phyloP scores from a whole-genome alignment of 2,329 filamentous ascomycete genomes.

The Delphinella strobiligena region DNA sequence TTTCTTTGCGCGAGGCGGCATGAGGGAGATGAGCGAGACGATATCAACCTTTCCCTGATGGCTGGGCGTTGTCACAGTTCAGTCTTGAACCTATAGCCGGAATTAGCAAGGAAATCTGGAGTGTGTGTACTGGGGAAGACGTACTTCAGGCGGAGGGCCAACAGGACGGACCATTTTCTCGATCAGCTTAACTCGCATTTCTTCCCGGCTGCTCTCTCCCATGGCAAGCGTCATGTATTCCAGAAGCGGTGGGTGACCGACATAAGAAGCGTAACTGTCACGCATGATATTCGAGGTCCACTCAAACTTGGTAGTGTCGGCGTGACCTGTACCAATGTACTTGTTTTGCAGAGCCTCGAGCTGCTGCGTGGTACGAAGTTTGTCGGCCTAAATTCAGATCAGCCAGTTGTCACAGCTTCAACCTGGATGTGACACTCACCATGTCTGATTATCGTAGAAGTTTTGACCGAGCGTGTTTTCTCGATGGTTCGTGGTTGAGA shows the following conservation, averaged over 20 bases:
- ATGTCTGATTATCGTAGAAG: too few relatives aligned
- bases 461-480: too few relatives aligned
- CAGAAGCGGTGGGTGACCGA: conserved; percentile 79
- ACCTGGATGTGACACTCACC: too few relatives aligned
- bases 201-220: conserved; percentile 64
- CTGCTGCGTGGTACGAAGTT: conserved; percentile 93
- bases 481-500: too few relatives aligned
- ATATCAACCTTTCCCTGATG: too few relatives aligned
- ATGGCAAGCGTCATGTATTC: conserved; percentile 83
- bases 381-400: conserved; percentile 61
- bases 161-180: conserved; percentile 59
- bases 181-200: conserved; percentile 68
- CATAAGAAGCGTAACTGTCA: conserved; percentile 79
- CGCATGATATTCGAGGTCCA: conserved; percentile 93
- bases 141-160: conserved; percentile 53
- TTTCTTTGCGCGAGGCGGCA: too few relatives aligned
- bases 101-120: too few relatives aligned
- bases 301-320: conserved; percentile 94
- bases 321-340: conserved; percentile 90
- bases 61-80: too few relatives aligned
- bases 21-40: too few relatives aligned
- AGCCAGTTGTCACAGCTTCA: background rate
- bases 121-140: too few relatives aligned
- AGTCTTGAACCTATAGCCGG: background rate
- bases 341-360: conserved; percentile 94